Base-by-base conservation (phyloP, 768 basidiomycete genomes). In the Termitomyces sp. region DNA sequence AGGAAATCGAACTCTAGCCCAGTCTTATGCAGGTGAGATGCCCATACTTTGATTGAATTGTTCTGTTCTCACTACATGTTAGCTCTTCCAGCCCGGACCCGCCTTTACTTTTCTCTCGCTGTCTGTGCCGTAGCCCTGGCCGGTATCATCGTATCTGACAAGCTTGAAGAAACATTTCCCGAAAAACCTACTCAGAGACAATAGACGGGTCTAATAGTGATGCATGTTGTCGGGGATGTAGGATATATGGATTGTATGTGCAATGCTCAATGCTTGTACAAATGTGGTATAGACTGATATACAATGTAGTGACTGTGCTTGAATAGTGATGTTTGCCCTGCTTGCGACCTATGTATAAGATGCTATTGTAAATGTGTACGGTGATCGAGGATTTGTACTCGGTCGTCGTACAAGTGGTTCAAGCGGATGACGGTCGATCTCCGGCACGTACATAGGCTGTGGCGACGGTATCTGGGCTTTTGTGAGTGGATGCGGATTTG, bases 81-180 rank as follows among this genome's bases (percentile, higher is more conserved):
- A 86, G 85, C 77, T 42, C 74, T 86, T 32, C 81, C 85, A 12
- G 69, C 83, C 27, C 69, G 73, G 29, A 82, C 81, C 41, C 80
- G 85, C 36, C 72, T 84, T 29, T 70, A 72, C 52, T 63, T 85
- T 46, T 82, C 82, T 5, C 69, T 83, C 57, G 77, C 70, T 5
- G 66, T 79, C 47, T 83, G 78, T 59, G 65, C 73, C 4, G 65
- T 84, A 27, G 83, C 78, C 12, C 72, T 67, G 9, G 68, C 68
- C 22, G 85, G 85, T 18, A 62, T 85, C 27, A 62, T 73, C 37
- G 61, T 78, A 42, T 83, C 85, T 39, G 75, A 84, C 63, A 75
- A 77, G 52, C 67, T 86, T 39, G 83, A 86, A 63, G 74, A 74
- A 56, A 71, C 66, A 20, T 55, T 75, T 14, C 67, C 78, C 55